A percentile compares a stretch with the other conserved stretches of the same genome.
Conservation (phyloP, 495 filamentous ascomycete genomes). For the Apodospora peruviana region DNA sequence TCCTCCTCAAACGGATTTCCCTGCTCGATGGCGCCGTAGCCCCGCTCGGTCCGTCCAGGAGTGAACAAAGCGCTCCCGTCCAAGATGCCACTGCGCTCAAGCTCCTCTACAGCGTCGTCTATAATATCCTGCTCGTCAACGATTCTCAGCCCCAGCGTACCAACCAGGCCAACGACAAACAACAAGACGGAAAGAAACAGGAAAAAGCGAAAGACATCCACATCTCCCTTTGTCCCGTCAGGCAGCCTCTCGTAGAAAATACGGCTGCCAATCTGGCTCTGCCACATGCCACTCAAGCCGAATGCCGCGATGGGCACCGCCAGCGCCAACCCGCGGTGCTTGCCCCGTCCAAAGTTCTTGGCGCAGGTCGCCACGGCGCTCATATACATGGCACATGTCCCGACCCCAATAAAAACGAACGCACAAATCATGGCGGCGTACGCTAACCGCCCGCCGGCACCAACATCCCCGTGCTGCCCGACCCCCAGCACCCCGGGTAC, state of each 20-base stretch:
- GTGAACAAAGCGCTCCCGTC: constrained; percentile 44
- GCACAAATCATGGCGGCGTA: constrained; percentile 78
- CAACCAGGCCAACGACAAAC: constrained; percentile 63
- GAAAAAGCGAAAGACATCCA: constrained; percentile 85
- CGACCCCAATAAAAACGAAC: constrained; percentile 75
- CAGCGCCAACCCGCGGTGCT: constrained; percentile 81
- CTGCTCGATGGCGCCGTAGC: constrained; percentile 34
- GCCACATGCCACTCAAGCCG: constrained; percentile 90
- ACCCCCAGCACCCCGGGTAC: constrained; percentile 1
- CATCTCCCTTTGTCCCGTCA: constrained; percentile 64
- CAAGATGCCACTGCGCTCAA: constrained; percentile 79
- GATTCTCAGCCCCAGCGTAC: constrained; percentile 64
- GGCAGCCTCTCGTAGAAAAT: constrained; percentile 61
- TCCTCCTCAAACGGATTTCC: constrained; percentile 26
- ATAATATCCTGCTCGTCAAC: constrained; percentile 63
- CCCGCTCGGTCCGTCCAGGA: constrained; percentile 25
- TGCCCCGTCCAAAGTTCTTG: constrained; percentile 91
- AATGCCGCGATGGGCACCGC: constrained; percentile 89
- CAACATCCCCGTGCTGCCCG: background rate
- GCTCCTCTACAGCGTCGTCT: constrained; percentile 77
- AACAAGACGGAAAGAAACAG: constrained; percentile 69
- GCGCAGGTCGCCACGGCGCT: constrained; percentile 86
- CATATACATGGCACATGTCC: constrained; percentile 82
- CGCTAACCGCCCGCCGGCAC: constrained; percentile 54
- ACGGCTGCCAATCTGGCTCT: constrained; percentile 79